Evolutionary conservation across 1,284 basidiomycete genomes (phyloP).

Genomic region (Melampsora larici-populina): DNA sequence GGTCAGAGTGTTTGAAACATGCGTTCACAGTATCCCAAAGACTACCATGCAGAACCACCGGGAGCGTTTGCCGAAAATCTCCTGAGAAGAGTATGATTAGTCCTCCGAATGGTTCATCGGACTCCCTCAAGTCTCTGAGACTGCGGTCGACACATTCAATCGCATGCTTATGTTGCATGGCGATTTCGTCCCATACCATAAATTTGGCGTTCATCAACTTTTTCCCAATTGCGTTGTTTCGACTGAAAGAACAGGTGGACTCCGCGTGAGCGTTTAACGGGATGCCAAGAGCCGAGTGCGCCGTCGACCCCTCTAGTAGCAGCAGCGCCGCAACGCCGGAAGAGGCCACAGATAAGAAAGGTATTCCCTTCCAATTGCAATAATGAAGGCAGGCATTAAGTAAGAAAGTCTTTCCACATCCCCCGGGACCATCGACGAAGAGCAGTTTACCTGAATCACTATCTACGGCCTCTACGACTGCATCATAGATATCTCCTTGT

Average conservation of each 20-base stretch:
- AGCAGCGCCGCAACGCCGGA: background rate
- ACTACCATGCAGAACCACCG: conserved; percentile 55
- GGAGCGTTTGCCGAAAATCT: too few species aligned
- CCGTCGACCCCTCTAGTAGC: background rate
- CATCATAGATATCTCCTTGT: background rate
- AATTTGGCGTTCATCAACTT: conserved; percentile 31
- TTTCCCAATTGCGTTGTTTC: background rate
- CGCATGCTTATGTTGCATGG: conserved; percentile 53
- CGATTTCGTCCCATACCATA: too few species aligned
- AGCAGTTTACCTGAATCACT: background rate
- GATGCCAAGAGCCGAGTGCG: background rate
- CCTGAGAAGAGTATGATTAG: conserved; percentile 56
- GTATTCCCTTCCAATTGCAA: background rate
- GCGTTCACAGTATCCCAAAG: conserved; percentile 47
- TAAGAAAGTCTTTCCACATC: too few species aligned
- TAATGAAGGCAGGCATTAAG: background rate
- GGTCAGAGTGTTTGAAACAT: background rate
- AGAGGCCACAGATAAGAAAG: background rate
- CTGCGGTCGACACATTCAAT: conserved; percentile 55
- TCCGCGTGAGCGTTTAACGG: background rate
- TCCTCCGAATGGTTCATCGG: conserved; percentile 55
- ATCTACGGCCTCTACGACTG: background rate
- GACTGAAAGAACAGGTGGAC: background rate
- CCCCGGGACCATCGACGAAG: too few species aligned
- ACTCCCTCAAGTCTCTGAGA: conserved; percentile 51